These are phyloP conservation scores for Raphanus hybrid DNA, from an alignment of 441 rosid genomes.

Conservation along the genomic window DNA sequence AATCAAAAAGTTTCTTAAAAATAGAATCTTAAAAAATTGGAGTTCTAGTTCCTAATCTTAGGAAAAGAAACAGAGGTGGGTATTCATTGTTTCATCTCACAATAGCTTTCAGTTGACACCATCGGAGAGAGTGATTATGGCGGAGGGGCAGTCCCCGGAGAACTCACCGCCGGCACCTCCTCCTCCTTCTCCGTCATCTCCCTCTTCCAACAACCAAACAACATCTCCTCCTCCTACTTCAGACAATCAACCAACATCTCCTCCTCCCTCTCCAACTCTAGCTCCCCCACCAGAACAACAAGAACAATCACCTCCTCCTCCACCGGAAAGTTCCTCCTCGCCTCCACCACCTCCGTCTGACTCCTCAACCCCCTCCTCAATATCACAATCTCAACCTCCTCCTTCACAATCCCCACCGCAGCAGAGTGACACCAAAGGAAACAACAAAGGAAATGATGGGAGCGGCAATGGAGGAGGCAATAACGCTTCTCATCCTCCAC, in stretches of 20 bases:
- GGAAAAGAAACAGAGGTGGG: constrained; percentile 22
- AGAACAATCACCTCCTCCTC: constrained; percentile 28
- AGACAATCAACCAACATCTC: constrained; percentile 22
- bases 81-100: constrained; percentile 26
- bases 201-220: constrained; percentile 28
- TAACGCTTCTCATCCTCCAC: constrained; percentile 35
- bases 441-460: constrained; percentile 1
- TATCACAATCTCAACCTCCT: constrained; percentile 34
- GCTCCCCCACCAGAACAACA: constrained; percentile 41
- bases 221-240: constrained; percentile 36
- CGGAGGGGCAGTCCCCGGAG: constrained; percentile 42
- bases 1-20: constrained; percentile 3
- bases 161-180: constrained; percentile 43
- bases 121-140: constrained; percentile 38
- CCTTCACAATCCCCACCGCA: constrained; percentile 29
- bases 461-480: constrained; percentile 10
- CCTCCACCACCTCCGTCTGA: constrained; percentile 39
- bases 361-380: constrained; percentile 25
- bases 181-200: constrained; percentile 30
- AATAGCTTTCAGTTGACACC: constrained; percentile 20
- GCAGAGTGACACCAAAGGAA: constrained; percentile 11
- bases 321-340: constrained; percentile 25
- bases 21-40: constrained; percentile 7
- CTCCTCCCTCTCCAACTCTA: constrained; percentile 34
- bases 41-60: constrained; percentile 19